Evolutionary conservation across 2,329 filamentous ascomycete genomes (phyloP), one percentile per base, ranked within the genome.

Genomic region (Amesomyces nigricolor): DNA sequence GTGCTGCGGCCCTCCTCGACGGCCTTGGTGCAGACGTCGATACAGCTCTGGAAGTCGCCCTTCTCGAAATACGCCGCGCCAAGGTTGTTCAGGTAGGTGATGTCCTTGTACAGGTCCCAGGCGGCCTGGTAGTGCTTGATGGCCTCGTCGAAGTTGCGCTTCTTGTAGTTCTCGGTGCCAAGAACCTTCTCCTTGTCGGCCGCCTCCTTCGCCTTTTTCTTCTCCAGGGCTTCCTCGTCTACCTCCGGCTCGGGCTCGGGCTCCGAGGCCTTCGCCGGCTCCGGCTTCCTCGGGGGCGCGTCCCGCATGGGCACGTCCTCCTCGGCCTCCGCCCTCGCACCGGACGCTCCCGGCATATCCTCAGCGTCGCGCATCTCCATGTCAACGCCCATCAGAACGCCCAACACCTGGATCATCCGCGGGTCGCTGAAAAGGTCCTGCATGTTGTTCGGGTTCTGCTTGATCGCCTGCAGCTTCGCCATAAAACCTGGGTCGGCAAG

Each of bases 151-250:
- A 99, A 96, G 69, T 96, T 86, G 64, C 90, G 87, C 82, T 97
- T 97, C 86, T 99, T 99, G 81, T 99, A 99, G 71, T 87, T 86
- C 65, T 94, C 90, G 13, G 92, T 99, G 56, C 94, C 94, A 55
- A 95, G 78, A 30, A 86, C 88, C 83, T 99, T 99, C 75, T 96
- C 88, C 70, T 91, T 89, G 65, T 99, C 94, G 44, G 91, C 94
- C 61, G 88, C 89, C 67, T 87, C 89, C 78, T 97, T 95, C 40
- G 90, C 89, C 78, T 94, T 89, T 75, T 88, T 88, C 74, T 91
- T 91, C 58, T 88, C 88, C 54, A 84, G 70, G 0, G 86, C 81
- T 71, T 97, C 94, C 67, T 96, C 91, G 63, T 95, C 90, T 67
- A 89, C 78, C 39, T 81, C 81, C 13, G 83, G 82, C 62, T 82